A percentile compares a stretch with the other conserved stretches of the same genome.
These are phyloP conservation scores for Aspergillus panamensis DNA, from an alignment of 495 filamentous ascomycete species.

Conservation along the genomic window DNA sequence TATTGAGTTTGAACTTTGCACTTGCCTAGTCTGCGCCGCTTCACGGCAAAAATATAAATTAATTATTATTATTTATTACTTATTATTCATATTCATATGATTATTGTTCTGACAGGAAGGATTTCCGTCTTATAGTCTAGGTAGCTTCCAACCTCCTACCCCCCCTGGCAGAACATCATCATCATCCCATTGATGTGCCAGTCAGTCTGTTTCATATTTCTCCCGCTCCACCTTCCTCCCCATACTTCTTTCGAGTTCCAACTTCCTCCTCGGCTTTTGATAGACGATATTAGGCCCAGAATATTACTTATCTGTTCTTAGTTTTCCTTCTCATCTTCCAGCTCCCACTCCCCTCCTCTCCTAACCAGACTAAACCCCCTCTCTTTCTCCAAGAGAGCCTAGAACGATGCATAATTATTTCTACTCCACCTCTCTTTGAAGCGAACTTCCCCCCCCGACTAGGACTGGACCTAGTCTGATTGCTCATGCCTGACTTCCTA, in stretches of 20 bases:
- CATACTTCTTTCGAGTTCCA: not conserved
- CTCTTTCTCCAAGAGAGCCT: not conserved
- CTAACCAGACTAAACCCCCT: not conserved
- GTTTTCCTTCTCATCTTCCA: not conserved
- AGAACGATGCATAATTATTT: not conserved
- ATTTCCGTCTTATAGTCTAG: no score
- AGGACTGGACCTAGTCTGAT: not conserved
- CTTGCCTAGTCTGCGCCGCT: no score
- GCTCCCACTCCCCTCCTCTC: not conserved
- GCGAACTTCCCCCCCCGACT: not conserved
- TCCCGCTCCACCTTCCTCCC: slow-evolving; percentile 1
- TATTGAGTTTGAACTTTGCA: no score
- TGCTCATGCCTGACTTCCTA: not conserved
- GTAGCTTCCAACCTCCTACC: no score
- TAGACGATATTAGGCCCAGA: not conserved
- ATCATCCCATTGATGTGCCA: slow-evolving; percentile 8
- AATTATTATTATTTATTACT: not conserved
- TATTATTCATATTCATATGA: not conserved
- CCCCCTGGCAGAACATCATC: slow-evolving; percentile 9
- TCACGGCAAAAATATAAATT: not conserved
- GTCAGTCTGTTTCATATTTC: slow-evolving; percentile 10
- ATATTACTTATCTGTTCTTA: not conserved
- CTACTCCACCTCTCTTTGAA: not conserved
- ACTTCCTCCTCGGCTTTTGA: not conserved
- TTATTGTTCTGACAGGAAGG: not conserved